A percentile compares a stretch with the other conserved stretches of the same genome.
Conservation (phyloP, 352 stramenopile species). For the Pythium inflatum region DNA sequence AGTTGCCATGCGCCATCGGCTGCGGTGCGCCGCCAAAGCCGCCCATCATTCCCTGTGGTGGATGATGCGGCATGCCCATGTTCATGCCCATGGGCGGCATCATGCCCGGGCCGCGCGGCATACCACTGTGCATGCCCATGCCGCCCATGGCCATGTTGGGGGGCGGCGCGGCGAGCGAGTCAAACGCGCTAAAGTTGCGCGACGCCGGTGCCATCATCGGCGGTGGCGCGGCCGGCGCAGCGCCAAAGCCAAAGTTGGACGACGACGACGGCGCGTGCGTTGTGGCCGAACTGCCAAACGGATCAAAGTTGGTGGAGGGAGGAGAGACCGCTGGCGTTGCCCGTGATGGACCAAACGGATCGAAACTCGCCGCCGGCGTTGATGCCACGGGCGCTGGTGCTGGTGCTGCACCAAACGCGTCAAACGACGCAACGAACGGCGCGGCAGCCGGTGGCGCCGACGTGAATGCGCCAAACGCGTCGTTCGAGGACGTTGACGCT, state of each 20-base stretch:
- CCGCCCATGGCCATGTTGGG: conserved; percentile 39
- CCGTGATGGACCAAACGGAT: conserved; percentile 37
- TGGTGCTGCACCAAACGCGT: conserved; percentile 23
- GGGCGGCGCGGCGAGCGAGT: conserved; percentile 47
- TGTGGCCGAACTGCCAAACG: conserved; percentile 40
- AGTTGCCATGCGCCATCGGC: conserved; percentile 17
- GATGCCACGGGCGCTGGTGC: conserved; percentile 30
- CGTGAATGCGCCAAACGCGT: conserved; percentile 54
- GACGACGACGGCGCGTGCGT: conserved; percentile 20
- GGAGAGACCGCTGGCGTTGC: conserved; percentile 28
- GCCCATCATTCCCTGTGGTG: conserved; percentile 33
- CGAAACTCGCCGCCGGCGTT: conserved; percentile 34
- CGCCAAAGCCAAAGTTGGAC: conserved; percentile 30
- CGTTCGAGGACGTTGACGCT: conserved; percentile 26
- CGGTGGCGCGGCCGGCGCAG: conserved; percentile 13
- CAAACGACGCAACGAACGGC: conserved; percentile 32
- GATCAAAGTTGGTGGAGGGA: conserved; percentile 36
- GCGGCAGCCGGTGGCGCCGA: conserved; percentile 18
- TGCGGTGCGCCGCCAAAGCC: conserved; percentile 2
- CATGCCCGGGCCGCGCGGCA: conserved; percentile 28
- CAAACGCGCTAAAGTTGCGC: conserved; percentile 68
- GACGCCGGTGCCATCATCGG: conserved; percentile 27
- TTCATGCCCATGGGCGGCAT: conserved; percentile 29
- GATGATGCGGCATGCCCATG: conserved; percentile 34
- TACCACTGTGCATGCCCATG: conserved; percentile 21